Evolutionary conservation across 805 yeast genomes (phyloP).

Genomic region (Teunomyces tritomae): DNA sequence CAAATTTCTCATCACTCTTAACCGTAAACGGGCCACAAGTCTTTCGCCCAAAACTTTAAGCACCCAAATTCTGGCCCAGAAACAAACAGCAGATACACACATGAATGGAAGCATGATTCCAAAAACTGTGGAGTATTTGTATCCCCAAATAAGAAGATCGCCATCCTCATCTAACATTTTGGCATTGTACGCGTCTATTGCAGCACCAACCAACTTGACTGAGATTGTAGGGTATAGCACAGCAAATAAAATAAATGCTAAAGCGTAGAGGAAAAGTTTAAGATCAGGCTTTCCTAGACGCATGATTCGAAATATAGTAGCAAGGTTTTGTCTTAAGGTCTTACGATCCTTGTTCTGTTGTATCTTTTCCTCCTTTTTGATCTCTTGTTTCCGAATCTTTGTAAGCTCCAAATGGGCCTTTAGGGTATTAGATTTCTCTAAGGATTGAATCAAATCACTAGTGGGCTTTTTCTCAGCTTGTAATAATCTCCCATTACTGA

Average conservation of each 20-base stretch:
- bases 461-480: not conserved
- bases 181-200: constrained; percentile 41
- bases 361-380: constrained; percentile 29
- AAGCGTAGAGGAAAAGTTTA: constrained; percentile 35
- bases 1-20: constrained; percentile 40
- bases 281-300: constrained; percentile 39
- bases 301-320: constrained; percentile 37
- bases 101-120: constrained; percentile 44
- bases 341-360: constrained; percentile 21
- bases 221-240: constrained; percentile 44
- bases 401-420: constrained; percentile 30
- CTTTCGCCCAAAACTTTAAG: constrained; percentile 40
- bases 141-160: constrained; percentile 42
- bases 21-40: constrained; percentile 41
- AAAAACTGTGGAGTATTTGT: constrained; percentile 40
- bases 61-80: constrained; percentile 48
- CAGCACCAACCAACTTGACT: constrained; percentile 42
- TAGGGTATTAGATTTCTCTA: constrained; percentile 14
- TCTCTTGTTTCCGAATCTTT: constrained; percentile 20
- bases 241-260: constrained; percentile 42
- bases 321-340: constrained; percentile 31
- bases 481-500: not conserved
- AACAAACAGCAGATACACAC: constrained; percentile 41
- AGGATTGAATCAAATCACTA: constrained; percentile 1
- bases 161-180: constrained; percentile 37